Evolutionary conservation across 2,329 filamentous ascomycete species (phyloP).

Genomic region (Thyridium curvatum): DNA sequence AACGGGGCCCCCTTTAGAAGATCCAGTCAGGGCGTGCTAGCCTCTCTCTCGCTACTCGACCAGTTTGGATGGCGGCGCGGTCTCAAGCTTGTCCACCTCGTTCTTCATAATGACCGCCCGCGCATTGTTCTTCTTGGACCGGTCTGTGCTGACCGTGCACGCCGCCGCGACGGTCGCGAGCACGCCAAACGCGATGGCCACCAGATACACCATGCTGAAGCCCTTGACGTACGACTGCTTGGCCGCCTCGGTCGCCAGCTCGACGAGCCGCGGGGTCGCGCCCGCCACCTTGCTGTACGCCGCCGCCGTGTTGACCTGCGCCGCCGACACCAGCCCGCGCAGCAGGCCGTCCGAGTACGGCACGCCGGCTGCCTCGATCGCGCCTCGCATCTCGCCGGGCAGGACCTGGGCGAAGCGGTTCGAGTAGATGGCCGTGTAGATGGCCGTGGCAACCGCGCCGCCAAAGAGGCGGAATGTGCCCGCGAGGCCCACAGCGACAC

Average conservation of each 20-base stretch:
- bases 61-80: no score
- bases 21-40: no score
- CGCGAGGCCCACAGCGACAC: slow-evolving; percentile 27
- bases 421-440: slow-evolving; percentile 27
- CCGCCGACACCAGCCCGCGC: slow-evolving; percentile 17
- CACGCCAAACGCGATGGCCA: slow-evolving; percentile 23
- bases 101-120: slow-evolving; percentile 17
- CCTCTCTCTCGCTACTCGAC: no score
- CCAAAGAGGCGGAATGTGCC: slow-evolving; percentile 28
- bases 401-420: slow-evolving; percentile 18
- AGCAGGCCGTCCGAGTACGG: slow-evolving; percentile 12
- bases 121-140: slow-evolving; percentile 20
- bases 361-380: slow-evolving; percentile 12
- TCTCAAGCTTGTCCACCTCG: slow-evolving; percentile 7
- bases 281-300: slow-evolving; percentile 21
- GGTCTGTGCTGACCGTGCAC: slow-evolving; percentile 20
- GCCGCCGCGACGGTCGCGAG: slow-evolving; percentile 18
- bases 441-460: slow-evolving; percentile 28
- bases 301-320: slow-evolving; percentile 21
- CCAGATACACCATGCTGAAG: slow-evolving; percentile 23
- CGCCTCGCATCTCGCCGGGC: slow-evolving; percentile 12
- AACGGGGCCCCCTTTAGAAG: no score
- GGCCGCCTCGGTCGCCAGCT: slow-evolving; percentile 18
- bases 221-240: slow-evolving; percentile 24
- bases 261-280: slow-evolving; percentile 17